These are phyloP conservation scores for Cladochytrium replicatum DNA, from an alignment of 192 early-diverging fungal species.

Conservation along the genomic window DNA sequence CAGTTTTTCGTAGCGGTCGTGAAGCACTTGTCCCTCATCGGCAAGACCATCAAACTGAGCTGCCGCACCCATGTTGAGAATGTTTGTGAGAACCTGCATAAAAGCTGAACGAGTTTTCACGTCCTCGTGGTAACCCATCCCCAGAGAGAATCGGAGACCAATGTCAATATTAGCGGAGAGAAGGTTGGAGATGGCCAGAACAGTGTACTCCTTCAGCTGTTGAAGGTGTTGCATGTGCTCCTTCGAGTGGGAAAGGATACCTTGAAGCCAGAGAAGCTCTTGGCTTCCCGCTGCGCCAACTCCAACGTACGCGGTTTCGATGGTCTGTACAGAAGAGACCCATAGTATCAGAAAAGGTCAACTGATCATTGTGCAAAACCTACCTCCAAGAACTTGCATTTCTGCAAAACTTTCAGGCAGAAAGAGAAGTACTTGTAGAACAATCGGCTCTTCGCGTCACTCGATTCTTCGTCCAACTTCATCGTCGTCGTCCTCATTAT, in stretches of 20 bases:
- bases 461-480: conserved; percentile 16
- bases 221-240: conserved; percentile 52
- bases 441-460: conserved; percentile 48
- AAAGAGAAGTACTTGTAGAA: conserved; percentile 70
- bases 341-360: conserved; percentile 3
- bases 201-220: conserved; percentile 73
- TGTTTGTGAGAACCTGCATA: conserved; percentile 85
- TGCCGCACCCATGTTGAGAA: conserved; percentile 70
- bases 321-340: not conserved
- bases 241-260: conserved; percentile 35
- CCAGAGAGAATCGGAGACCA: conserved; percentile 79
- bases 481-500: conserved; percentile 7
- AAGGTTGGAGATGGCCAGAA: conserved; percentile 82
- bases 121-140: conserved; percentile 88
- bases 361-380: no score
- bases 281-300: no score
- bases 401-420: conserved; percentile 61
- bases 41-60: conserved; percentile 53
- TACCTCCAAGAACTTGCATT: conserved; percentile 52
- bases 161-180: conserved; percentile 87
- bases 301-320: conserved; percentile 9
- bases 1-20: conserved; percentile 68
- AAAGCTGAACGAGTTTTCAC: conserved; percentile 78
- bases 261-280: no score
- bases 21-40: conserved; percentile 54